Evolutionary conservation across 192 early-diverging fungal species (phyloP), one percentile per base, ranked within the genome.

Genomic region (Globomyces pollinis-pini): DNA sequence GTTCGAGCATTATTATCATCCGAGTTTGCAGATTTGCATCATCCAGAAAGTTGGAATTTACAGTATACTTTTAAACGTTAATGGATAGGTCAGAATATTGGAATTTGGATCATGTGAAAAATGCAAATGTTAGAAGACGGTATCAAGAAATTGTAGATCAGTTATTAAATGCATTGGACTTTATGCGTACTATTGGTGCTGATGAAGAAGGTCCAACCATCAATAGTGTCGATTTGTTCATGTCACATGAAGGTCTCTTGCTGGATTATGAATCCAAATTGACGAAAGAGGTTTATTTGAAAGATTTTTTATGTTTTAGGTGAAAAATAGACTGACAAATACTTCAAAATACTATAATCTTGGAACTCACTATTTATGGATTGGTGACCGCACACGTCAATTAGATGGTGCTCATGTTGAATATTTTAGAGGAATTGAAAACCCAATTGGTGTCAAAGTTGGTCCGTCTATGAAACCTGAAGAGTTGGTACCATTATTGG

Each of bases 351-450:
- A 57, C 34, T 99, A 94, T 78, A 99, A 99, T 68, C 68, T 91
- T 28, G 91, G 92, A 13, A 82, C 96, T 2, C 96, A 99, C 72
- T 97, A 93, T 66, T 78, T 99, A 64, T 99, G 96, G 96, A 92
- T 97, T 59, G 96, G 96, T 24, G 96, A 99, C 75, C 86, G 96
- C 36, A 99, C 96, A 2, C 81, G 96, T 24, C 91, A 97, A 64
- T 74, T 94, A 1, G 84, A 94, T 65, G 94, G 92, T 24, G 96
- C 87, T 0, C 96, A 99, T 58, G 84, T 99, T 1, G 94, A 99
- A 62, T 99, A 95, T 72, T 94, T 99, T 76, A 76, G 91, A 53
- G 96, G 96, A n/a, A 85, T 99, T 45, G 80, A 80, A 50, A 99
- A 99, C 72, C 96, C 96, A 3, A 87, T 99, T 47, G 96, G 96